Evolutionary conservation across 1,284 basidiomycete species (phyloP).

Genomic region (Pseudozyma sp.): DNA sequence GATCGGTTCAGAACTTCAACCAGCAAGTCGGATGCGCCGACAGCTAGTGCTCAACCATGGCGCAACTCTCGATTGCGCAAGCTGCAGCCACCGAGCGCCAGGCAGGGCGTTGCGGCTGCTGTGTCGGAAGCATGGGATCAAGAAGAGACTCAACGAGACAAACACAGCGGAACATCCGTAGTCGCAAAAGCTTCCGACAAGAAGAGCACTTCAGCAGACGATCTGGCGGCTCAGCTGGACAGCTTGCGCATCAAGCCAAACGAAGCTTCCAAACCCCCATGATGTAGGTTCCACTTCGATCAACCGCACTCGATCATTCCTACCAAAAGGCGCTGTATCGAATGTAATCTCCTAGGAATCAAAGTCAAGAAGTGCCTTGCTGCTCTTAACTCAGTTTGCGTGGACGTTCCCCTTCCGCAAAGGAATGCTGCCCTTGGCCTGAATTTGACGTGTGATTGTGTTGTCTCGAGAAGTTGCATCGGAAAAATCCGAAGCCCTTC

Average conservation of each 20-base stretch:
- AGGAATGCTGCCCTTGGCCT: neutral
- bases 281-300: neutral
- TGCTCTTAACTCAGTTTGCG: too few relatives aligned
- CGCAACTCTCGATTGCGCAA: constrained; percentile 36
- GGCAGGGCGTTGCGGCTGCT: neutral
- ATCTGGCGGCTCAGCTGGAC: constrained; percentile 20
- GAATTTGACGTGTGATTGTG: neutral
- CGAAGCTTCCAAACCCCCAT: constrained; percentile 2
- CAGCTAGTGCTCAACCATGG: constrained; percentile 11
- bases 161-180: neutral
- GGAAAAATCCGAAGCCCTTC: neutral
- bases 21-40: neutral
- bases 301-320: neutral
- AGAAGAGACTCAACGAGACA: neutral
- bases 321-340: neutral
- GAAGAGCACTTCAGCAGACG: constrained; percentile 8
- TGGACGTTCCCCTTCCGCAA: too few relatives aligned
- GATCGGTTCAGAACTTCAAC: neutral
- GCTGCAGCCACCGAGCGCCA: neutral
- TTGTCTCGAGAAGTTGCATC: neutral
- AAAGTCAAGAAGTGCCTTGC: too few relatives aligned
- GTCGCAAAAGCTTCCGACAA: neutral
- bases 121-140: constrained; percentile 14
- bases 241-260: constrained; percentile 15
- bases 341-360: neutral